Conservation (phyloP, 169 alveolate species). For the Plasmodium coatneyi region DNA sequence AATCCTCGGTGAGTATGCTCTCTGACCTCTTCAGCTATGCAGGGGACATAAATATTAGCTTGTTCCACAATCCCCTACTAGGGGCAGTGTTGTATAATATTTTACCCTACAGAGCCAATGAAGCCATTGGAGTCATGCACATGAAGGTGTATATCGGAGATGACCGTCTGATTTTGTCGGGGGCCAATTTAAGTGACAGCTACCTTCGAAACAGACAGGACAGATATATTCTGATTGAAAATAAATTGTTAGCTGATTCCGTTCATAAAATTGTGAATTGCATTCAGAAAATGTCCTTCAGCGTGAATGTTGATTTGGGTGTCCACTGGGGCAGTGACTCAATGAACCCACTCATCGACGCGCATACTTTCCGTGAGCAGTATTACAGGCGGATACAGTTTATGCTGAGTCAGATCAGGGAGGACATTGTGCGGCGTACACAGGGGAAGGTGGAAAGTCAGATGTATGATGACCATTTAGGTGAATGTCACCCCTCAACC, state of each 20-base stretch:
- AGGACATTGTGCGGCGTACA: constrained; percentile 21
- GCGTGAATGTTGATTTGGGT: constrained; percentile 54
- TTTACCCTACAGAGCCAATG: constrained; percentile 79
- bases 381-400: constrained; percentile 56
- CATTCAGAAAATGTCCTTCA: constrained; percentile 78
- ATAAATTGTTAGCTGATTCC: constrained; percentile 79
- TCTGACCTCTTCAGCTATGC: constrained; percentile 61
- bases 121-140: constrained; percentile 85
- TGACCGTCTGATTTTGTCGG: constrained; percentile 77
- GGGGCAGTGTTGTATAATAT: constrained; percentile 77
- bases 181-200: constrained; percentile 83
- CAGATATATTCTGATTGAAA: constrained; percentile 80
- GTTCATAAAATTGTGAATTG: constrained; percentile 81
- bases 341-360: constrained; percentile 80
- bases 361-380: constrained; percentile 54
- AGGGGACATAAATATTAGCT: constrained; percentile 68
- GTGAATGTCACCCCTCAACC: background rate
- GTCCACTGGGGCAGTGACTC: constrained; percentile 82
- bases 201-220: constrained; percentile 82
- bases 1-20: constrained; percentile 74
- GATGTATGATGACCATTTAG: background rate
- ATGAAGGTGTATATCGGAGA: constrained; percentile 83
- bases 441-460: background rate
- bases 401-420: constrained; percentile 6
- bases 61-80: constrained; percentile 82